A percentile compares a stretch with the other conserved stretches of the same genome.
These are phyloP conservation scores for Puccinia triticina DNA, from an alignment of 1,284 basidiomycete genomes.

Conservation along the genomic window DNA sequence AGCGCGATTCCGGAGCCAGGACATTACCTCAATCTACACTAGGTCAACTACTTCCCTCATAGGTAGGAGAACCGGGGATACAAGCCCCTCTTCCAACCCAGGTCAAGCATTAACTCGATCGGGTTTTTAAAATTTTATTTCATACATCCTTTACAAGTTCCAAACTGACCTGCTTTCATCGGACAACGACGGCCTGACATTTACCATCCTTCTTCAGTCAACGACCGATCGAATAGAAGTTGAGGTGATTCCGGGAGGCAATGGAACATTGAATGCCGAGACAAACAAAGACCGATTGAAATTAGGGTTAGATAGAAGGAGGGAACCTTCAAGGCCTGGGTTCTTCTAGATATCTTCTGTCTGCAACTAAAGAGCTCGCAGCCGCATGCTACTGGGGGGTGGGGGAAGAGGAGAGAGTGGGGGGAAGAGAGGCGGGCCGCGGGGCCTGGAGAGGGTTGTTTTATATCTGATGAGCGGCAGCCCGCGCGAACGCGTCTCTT, in stretches of 20 bases:
- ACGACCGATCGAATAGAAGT: slow-evolving; percentile 7
- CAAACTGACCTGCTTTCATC: slow-evolving; percentile 19
- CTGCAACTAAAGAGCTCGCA: background rate
- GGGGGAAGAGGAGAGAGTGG: background rate
- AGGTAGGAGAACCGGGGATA: slow-evolving; percentile 27
- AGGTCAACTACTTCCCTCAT: slow-evolving; percentile 1
- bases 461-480: no score
- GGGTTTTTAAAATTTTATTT: slow-evolving; percentile 31
- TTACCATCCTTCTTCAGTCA: background rate
- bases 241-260: background rate
- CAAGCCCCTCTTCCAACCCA: slow-evolving; percentile 29
- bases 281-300: slow-evolving; percentile 27
- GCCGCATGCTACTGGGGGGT: background rate
- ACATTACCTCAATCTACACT: slow-evolving; percentile 22
- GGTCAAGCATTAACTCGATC: background rate
- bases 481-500: no score
- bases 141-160: slow-evolving; percentile 17
- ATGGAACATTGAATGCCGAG: slow-evolving; percentile 9
- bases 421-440: no score
- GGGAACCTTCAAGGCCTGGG: background rate
- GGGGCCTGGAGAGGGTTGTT: no score
- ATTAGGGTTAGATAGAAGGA: slow-evolving; percentile 39
- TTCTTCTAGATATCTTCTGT: background rate
- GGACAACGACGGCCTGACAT: slow-evolving; percentile 26
- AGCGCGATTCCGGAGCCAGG: slow-evolving; percentile 32